phyloP scores from a whole-genome alignment of 1,139 yeast genomes.

The Hyphopichia buzzinii region DNA sequence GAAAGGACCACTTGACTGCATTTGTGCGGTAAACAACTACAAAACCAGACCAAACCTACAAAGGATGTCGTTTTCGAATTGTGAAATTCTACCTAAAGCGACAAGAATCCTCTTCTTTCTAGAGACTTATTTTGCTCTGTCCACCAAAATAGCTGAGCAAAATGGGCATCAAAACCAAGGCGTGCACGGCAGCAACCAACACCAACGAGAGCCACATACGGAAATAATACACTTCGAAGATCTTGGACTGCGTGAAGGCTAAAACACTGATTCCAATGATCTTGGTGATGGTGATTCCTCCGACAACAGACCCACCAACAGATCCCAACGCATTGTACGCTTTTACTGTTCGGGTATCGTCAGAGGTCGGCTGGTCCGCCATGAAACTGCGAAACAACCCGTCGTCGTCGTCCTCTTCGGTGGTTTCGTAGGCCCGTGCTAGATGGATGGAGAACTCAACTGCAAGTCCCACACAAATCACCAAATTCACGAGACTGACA shows the following conservation, averaged over 20 bases:
- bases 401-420: constrained; percentile 13
- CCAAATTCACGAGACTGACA: constrained; percentile 79
- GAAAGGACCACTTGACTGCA: too few relatives aligned
- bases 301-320: constrained; percentile 84
- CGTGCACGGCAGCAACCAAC: constrained; percentile 71
- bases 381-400: constrained; percentile 14
- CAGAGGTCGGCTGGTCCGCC: constrained; percentile 3
- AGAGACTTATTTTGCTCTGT: too few relatives aligned
- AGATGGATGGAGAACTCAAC: constrained; percentile 92
- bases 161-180: constrained; percentile 76
- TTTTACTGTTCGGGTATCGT: constrained; percentile 23
- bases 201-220: constrained; percentile 93
- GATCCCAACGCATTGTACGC: constrained; percentile 61
- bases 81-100: too few relatives aligned
- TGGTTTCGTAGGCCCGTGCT: constrained; percentile 60
- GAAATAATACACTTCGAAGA: constrained; percentile 88
- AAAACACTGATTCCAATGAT: constrained; percentile 82
- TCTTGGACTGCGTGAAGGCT: constrained; percentile 82
- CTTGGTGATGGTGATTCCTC: constrained; percentile 89
- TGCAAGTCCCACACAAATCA: constrained; percentile 88
- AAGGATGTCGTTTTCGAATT: too few relatives aligned
- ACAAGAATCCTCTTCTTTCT: too few relatives aligned
- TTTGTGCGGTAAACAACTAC: too few relatives aligned
- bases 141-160: constrained; percentile 67
- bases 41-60: too few relatives aligned